Base-by-base conservation (phyloP, 2,329 filamentous ascomycete genomes). In the Raffaelea ambrosiae region DNA sequence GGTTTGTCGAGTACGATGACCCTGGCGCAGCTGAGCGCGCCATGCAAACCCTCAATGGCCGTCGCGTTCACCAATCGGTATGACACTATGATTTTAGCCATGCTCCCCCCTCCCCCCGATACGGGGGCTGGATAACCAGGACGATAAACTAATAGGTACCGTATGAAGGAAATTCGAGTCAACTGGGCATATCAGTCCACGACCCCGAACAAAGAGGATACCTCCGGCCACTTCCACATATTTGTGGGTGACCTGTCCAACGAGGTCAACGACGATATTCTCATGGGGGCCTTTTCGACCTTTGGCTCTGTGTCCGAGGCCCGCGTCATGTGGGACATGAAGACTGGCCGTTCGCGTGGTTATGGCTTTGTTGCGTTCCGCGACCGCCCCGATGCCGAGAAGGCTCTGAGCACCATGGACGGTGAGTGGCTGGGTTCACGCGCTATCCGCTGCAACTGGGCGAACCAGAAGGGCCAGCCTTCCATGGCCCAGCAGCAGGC, bases 261-360 rank as follows among this genome's bases (percentile, higher is more conserved):
- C 62, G 93, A 98, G 67, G 93, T 98, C 65, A 98, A 98, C 59
- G 93, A 98, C 59, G 93, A 98, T 62, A 81, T 96, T 46, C 77
- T 98, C 20, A 74, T 86, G 16, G 90, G 96, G 67, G 93, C 93
- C 13, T 98, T 98, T 69, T 94, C 88, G 43, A 88, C 88, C 40
- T 98, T 97, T 65, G 93, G 93, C 38, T 88, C 83, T 13, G 90
- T 98, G 43, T 98, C 93, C 3, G 93, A 98, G 68, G 93, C 93
- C 51, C 89, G 93, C 60, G 93, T 98, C 55, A 98, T 98, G 93
- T 98, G 93, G 93, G 93, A 98, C 66, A 98, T 98, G 93, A 98
- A 98, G 78, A 98, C 93, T 33, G 93, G 93, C 57, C 84, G 93
- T 54, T 97, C 93, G 56, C 87, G 93, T 63, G 93, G 93, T 51